Evolutionary conservation across 2,329 filamentous ascomycete species (phyloP).

Genomic region (Colletotrichum orbiculare): DNA sequence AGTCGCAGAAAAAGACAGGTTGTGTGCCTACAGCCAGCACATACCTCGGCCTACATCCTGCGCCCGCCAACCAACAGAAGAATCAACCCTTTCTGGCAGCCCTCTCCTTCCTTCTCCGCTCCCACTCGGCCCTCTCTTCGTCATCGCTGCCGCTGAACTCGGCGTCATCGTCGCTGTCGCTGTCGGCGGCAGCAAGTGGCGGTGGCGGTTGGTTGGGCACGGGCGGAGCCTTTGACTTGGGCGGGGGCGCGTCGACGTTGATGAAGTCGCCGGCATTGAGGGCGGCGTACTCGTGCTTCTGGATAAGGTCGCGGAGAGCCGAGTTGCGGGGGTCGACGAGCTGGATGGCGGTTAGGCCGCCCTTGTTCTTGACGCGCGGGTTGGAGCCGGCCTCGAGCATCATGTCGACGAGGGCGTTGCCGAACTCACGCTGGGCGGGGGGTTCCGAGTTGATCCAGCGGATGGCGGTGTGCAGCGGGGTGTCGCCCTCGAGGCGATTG

Average conservation of each 20-base stretch:
- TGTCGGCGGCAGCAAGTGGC: conserved; percentile 11
- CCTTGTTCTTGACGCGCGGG: conserved; percentile 73
- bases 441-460: conserved; percentile 79
- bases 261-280: conserved; percentile 70
- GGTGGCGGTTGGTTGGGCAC: conserved; percentile 38
- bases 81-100: conserved; percentile 41
- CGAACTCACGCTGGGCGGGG: conserved; percentile 71
- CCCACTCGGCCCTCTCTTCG: conserved; percentile 72
- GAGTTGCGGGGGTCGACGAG: conserved; percentile 78
- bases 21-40: neutral
- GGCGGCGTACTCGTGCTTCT: conserved; percentile 75
- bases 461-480: conserved; percentile 82
- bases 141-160: conserved; percentile 74
- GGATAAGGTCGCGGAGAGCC: conserved; percentile 70
- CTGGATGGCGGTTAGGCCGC: conserved; percentile 76
- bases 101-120: conserved; percentile 60
- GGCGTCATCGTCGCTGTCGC: conserved; percentile 61
- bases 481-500: conserved; percentile 78
- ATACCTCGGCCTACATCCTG: neutral
- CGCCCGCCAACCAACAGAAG: neutral
- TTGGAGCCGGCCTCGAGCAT: conserved; percentile 81
- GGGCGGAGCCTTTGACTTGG: conserved; percentile 34
- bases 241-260: conserved; percentile 43
- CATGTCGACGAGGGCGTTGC: conserved; percentile 77
- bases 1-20: no score